Evolutionary conservation across 2,329 filamentous ascomycete species (phyloP).

Genomic region (Coniochaeta sp.): DNA sequence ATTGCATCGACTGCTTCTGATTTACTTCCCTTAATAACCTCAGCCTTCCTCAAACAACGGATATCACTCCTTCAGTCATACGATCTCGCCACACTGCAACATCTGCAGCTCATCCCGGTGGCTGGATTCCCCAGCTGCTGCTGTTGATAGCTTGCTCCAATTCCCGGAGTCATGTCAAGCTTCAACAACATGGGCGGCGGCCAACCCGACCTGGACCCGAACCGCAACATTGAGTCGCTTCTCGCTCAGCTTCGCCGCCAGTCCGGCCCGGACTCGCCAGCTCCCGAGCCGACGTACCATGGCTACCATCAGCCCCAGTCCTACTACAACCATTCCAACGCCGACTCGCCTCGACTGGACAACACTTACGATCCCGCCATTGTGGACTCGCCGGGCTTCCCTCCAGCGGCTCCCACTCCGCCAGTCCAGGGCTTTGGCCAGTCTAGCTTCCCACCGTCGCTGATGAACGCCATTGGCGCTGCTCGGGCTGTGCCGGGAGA

Average conservation of each 20-base stretch:
- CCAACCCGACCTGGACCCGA: conserved; percentile 16
- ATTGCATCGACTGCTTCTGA: too few species aligned
- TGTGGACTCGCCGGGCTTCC: conserved; percentile 23
- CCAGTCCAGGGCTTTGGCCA: conserved; percentile 30
- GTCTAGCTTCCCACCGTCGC: conserved; percentile 29
- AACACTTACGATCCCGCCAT: conserved; percentile 11
- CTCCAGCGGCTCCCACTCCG: conserved; percentile 39
- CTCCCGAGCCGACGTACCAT: conserved; percentile 13
- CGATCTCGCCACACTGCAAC: background rate
- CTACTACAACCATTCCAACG: conserved; percentile 13
- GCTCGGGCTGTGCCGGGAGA: conserved; percentile 20
- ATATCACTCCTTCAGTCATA: too few species aligned
- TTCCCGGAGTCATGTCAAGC: background rate
- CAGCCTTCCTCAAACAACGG: too few species aligned
- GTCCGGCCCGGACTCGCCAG: conserved; percentile 17
- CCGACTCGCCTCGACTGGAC: conserved; percentile 16
- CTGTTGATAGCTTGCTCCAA: background rate
- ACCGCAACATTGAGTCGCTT: conserved; percentile 30
- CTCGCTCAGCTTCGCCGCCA: conserved; percentile 31
- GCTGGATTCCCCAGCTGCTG: background rate
- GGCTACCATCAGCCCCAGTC: conserved; percentile 19
- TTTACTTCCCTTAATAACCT: too few species aligned
- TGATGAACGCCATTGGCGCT: conserved; percentile 44
- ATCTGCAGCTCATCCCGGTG: background rate
- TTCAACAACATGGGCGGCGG: background rate